A percentile compares a stretch with the other conserved stretches of the same genome.
These are phyloP conservation scores for Trypethelium eluteriae DNA, from an alignment of 495 filamentous ascomycete species.

Conservation along the genomic window DNA sequence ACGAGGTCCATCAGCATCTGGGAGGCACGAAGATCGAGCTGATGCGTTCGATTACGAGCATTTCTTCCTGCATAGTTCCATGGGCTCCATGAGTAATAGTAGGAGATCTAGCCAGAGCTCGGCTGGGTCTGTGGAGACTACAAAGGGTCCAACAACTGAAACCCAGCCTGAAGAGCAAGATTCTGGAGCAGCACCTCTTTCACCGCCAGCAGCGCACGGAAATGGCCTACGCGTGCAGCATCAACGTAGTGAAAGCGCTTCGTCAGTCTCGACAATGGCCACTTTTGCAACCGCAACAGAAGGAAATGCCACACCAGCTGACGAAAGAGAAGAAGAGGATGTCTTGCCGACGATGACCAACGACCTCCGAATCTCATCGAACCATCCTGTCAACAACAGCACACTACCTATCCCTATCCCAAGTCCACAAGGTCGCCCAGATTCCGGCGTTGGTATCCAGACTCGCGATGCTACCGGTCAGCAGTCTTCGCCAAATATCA, in stretches of 20 bases:
- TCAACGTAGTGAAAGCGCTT: slow-evolving; percentile 52
- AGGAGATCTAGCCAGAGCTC: slow-evolving; percentile 41
- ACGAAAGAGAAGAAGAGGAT: slow-evolving; percentile 38
- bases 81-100: slow-evolving; percentile 62
- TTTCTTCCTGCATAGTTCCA: slow-evolving; percentile 84
- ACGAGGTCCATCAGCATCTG: slow-evolving; percentile 23
- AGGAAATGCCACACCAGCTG: slow-evolving; percentile 37
- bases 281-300: slow-evolving; percentile 82
- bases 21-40: slow-evolving; percentile 82
- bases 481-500: neutral
- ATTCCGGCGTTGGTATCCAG: slow-evolving; percentile 25
- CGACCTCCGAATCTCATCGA: neutral
- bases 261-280: slow-evolving; percentile 66
- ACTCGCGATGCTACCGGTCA: neutral
- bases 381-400: neutral
- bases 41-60: slow-evolving; percentile 97
- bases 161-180: neutral
- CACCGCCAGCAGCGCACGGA: slow-evolving; percentile 18
- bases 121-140: slow-evolving; percentile 62
- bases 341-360: slow-evolving; percentile 16
- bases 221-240: slow-evolving; percentile 32
- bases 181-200: slow-evolving; percentile 14
- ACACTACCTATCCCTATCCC: neutral
- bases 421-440: slow-evolving; percentile 16
- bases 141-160: slow-evolving; percentile 42